Evolutionary conservation across 371 early-diverging fungal genomes (phyloP).

Genomic region (Mucor sp.): DNA sequence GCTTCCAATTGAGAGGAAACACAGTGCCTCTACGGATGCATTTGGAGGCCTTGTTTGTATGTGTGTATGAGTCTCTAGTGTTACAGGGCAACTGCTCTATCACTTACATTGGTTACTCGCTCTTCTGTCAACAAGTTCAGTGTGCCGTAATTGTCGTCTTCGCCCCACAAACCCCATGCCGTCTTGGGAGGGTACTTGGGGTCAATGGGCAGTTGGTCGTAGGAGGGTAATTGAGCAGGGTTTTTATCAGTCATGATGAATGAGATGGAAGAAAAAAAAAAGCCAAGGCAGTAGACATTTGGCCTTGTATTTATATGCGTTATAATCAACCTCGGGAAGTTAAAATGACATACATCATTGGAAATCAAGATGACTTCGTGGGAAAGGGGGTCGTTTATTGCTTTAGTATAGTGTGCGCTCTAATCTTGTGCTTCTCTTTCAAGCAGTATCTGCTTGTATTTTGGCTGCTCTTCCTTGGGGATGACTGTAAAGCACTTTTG

Average conservation of each 20-base stretch:
- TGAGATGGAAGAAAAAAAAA: neutral
- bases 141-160: constrained; percentile 51
- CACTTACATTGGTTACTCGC: constrained; percentile 30
- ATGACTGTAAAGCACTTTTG: constrained; percentile 15
- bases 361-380: neutral
- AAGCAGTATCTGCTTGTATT: constrained; percentile 5
- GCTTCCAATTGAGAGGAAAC: constrained; percentile 44
- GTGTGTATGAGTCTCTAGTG: neutral
- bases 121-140: constrained; percentile 43
- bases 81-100: neutral
- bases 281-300: too few relatives aligned
- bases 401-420: neutral
- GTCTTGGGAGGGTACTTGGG: constrained; percentile 25
- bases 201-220: constrained; percentile 26
- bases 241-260: neutral
- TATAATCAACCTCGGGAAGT: neutral
- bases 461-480: constrained; percentile 18
- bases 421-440: constrained; percentile 2
- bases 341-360: neutral
- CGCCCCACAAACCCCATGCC: constrained; percentile 51
- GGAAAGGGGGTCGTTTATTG: neutral
- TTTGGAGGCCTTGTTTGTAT: constrained; percentile 25
- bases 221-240: constrained; percentile 14
- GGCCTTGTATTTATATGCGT: neutral
- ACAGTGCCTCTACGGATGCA: constrained; percentile 26